Conservation (phyloP, 495 filamentous ascomycete species). For the Aspergillus mulundensis region DNA sequence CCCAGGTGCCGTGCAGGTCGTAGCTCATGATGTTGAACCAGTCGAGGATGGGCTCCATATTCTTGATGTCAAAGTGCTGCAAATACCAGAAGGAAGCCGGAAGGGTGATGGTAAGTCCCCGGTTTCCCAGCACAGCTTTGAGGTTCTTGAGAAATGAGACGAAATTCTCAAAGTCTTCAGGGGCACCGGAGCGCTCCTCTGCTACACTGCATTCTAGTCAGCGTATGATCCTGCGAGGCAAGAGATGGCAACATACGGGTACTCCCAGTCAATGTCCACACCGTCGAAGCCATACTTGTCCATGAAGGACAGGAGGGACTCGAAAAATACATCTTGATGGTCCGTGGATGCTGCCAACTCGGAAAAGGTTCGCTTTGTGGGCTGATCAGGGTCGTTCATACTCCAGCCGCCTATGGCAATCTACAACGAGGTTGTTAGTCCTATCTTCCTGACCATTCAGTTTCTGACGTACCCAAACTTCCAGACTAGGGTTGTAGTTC, state of each 20-base stretch:
- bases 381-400: not conserved
- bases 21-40: constrained; percentile 49
- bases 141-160: constrained; percentile 38
- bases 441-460: not conserved
- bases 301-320: constrained; percentile 38
- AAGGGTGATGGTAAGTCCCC: constrained; percentile 41
- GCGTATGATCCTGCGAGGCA: not conserved
- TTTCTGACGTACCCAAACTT: constrained; percentile 15
- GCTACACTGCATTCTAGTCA: constrained; percentile 10
- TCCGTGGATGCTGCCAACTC: constrained; percentile 26
- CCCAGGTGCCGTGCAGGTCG: constrained; percentile 41
- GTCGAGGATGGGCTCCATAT: constrained; percentile 23
- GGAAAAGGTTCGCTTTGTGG: constrained; percentile 22
- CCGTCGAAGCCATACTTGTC: constrained; percentile 49
- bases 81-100: constrained; percentile 41
- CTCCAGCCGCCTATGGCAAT: constrained; percentile 45
- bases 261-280: constrained; percentile 59
- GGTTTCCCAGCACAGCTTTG: constrained; percentile 28
- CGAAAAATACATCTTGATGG: constrained; percentile 42
- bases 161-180: constrained; percentile 40
- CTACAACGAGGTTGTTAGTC: constrained; percentile 3
- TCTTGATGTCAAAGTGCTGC: constrained; percentile 36
- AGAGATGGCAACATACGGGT: constrained; percentile 23
- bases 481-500: constrained; percentile 19
- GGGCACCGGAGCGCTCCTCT: constrained; percentile 32